phyloP scores from a whole-genome alignment of 2,329 filamentous ascomycete genomes.

The Ascochyta fabae region DNA sequence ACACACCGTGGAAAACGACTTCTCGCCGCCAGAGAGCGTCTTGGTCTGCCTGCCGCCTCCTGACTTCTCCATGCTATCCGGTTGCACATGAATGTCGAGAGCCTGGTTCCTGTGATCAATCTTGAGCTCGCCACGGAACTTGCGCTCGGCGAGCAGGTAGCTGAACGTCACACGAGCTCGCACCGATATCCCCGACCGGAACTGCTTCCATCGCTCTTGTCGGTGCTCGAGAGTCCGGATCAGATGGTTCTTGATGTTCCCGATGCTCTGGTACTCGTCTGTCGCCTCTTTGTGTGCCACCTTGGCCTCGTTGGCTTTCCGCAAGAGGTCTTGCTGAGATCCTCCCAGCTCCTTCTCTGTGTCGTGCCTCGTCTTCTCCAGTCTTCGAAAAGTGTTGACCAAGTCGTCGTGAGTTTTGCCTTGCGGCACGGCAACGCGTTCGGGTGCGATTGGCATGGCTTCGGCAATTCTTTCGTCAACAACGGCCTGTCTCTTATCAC shows the following conservation, averaged over 20 bases:
- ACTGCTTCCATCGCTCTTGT: constrained; percentile 76
- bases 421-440: constrained; percentile 38
- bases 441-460: constrained; percentile 28
- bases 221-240: constrained; percentile 71
- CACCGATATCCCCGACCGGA: constrained; percentile 85
- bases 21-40: constrained; percentile 94
- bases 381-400: constrained; percentile 36
- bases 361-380: constrained; percentile 36
- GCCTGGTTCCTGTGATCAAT: constrained; percentile 77
- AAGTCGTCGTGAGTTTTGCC: constrained; percentile 44
- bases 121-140: constrained; percentile 81
- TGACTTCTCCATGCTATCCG: constrained; percentile 71
- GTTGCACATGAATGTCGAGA: constrained; percentile 78
- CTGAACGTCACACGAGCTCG: constrained; percentile 85
- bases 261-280: constrained; percentile 28
- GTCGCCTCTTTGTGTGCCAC: constrained; percentile 26
- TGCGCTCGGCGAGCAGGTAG: constrained; percentile 86
- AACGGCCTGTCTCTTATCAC: constrained; percentile 32
- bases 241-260: constrained; percentile 46
- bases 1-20: constrained; percentile 97
- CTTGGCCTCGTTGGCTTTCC: constrained; percentile 40
- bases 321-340: constrained; percentile 39
- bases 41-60: constrained; percentile 81
- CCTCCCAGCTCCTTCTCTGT: constrained; percentile 44
- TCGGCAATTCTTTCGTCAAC: constrained; percentile 32